A percentile compares a stretch with the other conserved stretches of the same genome.
Evolutionary conservation across 345 rosid species (phyloP).

Genomic region (Brassica juncea): DNA sequence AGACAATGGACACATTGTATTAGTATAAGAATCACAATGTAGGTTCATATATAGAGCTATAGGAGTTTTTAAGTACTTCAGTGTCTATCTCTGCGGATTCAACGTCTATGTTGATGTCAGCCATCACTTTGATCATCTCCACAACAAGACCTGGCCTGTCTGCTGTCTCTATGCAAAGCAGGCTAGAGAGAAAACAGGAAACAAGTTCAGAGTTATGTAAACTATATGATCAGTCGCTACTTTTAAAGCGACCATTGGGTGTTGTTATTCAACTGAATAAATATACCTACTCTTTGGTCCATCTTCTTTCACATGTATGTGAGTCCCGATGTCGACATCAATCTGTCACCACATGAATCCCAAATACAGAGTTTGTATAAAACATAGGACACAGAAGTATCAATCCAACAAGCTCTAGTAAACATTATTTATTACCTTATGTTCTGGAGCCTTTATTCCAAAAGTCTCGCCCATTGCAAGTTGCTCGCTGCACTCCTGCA

Average conservation of each 20-base stretch:
- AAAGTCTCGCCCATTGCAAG: constrained; percentile 98
- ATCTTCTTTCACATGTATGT: constrained; percentile 65
- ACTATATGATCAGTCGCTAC: not conserved
- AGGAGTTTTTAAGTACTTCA: constrained; percentile 51
- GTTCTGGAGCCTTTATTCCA: constrained; percentile 84
- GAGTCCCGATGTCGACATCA: constrained; percentile 89
- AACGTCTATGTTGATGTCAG: constrained; percentile 76
- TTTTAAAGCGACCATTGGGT: not conserved
- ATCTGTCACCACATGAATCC: constrained; percentile 51
- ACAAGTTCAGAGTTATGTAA: not conserved
- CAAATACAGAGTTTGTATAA: not conserved
- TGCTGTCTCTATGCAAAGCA: constrained; percentile 84
- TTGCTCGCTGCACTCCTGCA: constrained; percentile 80
- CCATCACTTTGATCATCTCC: constrained; percentile 76
- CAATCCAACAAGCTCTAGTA: constrained; percentile 9
- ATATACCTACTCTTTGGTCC: constrained; percentile 86
- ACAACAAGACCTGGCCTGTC: constrained; percentile 92
- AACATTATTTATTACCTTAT: constrained; percentile 59
- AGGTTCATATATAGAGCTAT: not conserved
- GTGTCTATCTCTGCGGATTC: constrained; percentile 96
- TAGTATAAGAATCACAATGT: not conserved
- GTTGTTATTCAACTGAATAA: not conserved
- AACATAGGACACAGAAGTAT: not conserved
- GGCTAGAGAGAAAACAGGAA: constrained; percentile 46
- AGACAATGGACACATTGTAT: not conserved